Conservation (phyloP, 1,284 basidiomycete species). For the Dichomitus squalens region DNA sequence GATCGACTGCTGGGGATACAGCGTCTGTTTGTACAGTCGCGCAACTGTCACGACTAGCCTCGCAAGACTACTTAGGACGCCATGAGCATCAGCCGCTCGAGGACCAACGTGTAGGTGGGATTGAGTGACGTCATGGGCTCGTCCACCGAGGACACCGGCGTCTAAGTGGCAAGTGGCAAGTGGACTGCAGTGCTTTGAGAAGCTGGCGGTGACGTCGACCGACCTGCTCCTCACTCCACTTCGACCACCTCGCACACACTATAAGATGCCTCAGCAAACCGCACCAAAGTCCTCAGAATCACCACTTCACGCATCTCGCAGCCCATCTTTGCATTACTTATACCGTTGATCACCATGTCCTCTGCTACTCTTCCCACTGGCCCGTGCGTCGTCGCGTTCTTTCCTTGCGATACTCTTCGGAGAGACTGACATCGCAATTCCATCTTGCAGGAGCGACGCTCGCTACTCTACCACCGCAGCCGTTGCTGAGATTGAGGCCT, state of each 20-base stretch:
- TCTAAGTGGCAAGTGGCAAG: background rate
- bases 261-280: background rate
- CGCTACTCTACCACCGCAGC: slow-evolving; percentile 54
- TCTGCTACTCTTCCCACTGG: slow-evolving; percentile 24
- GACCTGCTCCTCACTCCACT: background rate
- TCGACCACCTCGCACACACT: background rate
- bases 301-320: background rate
- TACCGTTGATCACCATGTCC: too few relatives aligned
- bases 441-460: slow-evolving; percentile 25
- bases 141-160: background rate
- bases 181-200: background rate
- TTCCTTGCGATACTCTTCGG: background rate
- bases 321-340: background rate
- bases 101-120: too few relatives aligned
- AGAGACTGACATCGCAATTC: background rate
- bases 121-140: slow-evolving; percentile 22
- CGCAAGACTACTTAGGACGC: too few relatives aligned
- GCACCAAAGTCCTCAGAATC: background rate
- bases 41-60: too few relatives aligned
- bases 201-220: too few relatives aligned
- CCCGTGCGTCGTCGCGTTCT: slow-evolving; percentile 4
- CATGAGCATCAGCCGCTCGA: too few relatives aligned
- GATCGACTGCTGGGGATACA: background rate
- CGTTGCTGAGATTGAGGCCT: slow-evolving; percentile 49
- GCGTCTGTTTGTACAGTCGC: slow-evolving; percentile 4